Conservation (phyloP, 2,329 filamentous ascomycete genomes). For the Diplodia mutila region DNA sequence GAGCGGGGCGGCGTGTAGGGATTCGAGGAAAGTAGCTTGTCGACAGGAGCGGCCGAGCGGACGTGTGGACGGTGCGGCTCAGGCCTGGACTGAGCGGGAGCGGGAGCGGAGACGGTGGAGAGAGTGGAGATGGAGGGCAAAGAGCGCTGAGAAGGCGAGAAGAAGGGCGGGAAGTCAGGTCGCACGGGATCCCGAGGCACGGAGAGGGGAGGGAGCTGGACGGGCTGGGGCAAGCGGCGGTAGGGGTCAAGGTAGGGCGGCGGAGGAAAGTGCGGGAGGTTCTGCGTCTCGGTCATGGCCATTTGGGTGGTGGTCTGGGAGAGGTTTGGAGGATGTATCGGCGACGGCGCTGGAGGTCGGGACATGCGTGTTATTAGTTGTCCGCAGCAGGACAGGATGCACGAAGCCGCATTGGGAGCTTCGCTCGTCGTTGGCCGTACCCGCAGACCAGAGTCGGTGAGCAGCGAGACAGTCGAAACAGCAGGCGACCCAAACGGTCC, state of each 20-base stretch:
- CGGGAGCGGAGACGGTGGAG: slow-evolving; percentile 28
- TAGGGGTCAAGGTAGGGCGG: slow-evolving; percentile 46
- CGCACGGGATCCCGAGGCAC: slow-evolving; percentile 41
- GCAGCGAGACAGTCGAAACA: slow-evolving; percentile 24
- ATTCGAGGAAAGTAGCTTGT: slow-evolving; percentile 42
- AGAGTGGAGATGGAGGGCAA: slow-evolving; percentile 41
- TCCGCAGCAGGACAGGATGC: slow-evolving; percentile 45
- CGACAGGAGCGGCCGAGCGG: slow-evolving; percentile 39
- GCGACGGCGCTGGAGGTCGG: slow-evolving; percentile 45
- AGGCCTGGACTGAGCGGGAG: slow-evolving; percentile 27
- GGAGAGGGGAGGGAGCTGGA: slow-evolving; percentile 45
- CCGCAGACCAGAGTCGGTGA: slow-evolving; percentile 24
- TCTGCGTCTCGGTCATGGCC: slow-evolving; percentile 53
- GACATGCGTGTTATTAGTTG: slow-evolving; percentile 51
- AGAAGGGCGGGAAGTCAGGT: slow-evolving; percentile 42
- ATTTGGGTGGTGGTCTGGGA: slow-evolving; percentile 35
- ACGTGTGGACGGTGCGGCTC: slow-evolving; percentile 34
- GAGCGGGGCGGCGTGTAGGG: slow-evolving; percentile 46
- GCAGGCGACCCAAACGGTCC: slow-evolving; percentile 20
- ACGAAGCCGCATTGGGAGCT: slow-evolving; percentile 46
- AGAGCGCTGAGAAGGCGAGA: slow-evolving; percentile 40
- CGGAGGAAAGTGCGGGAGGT: slow-evolving; percentile 45
- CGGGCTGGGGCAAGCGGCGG: slow-evolving; percentile 45
- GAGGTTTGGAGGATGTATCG: slow-evolving; percentile 46
- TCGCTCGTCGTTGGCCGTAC: slow-evolving; percentile 21